phyloP scores from a whole-genome alignment of 768 basidiomycete genomes.

The Zangia roseola region DNA sequence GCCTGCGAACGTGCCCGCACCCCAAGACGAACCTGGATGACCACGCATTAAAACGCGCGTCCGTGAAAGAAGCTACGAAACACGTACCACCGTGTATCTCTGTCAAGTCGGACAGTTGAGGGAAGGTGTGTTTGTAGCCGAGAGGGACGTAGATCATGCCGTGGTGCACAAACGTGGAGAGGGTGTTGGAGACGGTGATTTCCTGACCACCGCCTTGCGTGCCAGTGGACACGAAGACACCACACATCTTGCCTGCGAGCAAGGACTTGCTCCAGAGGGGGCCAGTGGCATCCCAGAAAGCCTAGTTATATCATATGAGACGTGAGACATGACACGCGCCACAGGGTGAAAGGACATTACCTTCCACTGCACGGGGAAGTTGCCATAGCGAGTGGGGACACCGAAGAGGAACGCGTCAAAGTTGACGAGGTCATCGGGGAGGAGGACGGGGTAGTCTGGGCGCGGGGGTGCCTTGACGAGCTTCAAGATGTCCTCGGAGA shows the following conservation, averaged over 20 bases:
- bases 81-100: slow-evolving; percentile 49
- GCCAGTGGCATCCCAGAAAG: slow-evolving; percentile 53
- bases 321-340: not conserved
- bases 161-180: slow-evolving; percentile 55
- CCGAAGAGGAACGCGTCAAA: slow-evolving; percentile 47
- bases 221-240: slow-evolving; percentile 46
- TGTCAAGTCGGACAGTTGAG: slow-evolving; percentile 37
- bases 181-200: slow-evolving; percentile 33
- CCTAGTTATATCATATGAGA: slow-evolving; percentile 29
- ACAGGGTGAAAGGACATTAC: slow-evolving; percentile 23
- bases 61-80: too few relatives aligned
- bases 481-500: slow-evolving; percentile 64
- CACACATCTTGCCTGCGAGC: slow-evolving; percentile 46
- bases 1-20: slow-evolving; percentile 68
- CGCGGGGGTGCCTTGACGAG: slow-evolving; percentile 73
- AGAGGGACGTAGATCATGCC: slow-evolving; percentile 54
- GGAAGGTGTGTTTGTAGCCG: slow-evolving; percentile 45
- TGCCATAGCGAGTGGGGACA: slow-evolving; percentile 47
- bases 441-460: slow-evolving; percentile 49
- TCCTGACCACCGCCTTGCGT: slow-evolving; percentile 51
- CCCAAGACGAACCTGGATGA: slow-evolving; percentile 68
- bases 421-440: slow-evolving; percentile 32
- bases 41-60: too few relatives aligned
- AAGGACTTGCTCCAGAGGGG: slow-evolving; percentile 43
- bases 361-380: slow-evolving; percentile 58